Base-by-base conservation (phyloP, 176 grass and related monocot species). In the Ensete ventricosum region DNA sequence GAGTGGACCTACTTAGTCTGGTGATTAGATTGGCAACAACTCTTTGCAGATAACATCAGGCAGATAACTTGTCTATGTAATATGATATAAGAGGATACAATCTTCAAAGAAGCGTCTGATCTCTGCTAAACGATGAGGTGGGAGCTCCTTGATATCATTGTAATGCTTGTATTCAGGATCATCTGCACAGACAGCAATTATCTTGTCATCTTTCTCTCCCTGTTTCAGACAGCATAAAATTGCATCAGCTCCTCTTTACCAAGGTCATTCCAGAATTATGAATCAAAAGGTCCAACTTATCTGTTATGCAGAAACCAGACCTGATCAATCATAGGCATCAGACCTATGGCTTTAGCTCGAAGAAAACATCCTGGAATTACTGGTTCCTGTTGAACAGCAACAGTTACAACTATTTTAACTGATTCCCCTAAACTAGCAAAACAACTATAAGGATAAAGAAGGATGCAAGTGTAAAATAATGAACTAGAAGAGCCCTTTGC, bases 301-400 rank as follows among this genome's bases (percentile, higher is more conserved):
- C 34, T 43, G 3, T 1, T 63, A 73, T 54, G 9, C 48, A 73
- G 60, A 73, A 64, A 64, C 54, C 11, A 27, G 54, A 96, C 92
- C 86, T 98, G 95, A 85, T 98, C 95, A 64, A 99, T 99, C 95
- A 99, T 99, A 76, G 95, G 95, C 95, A 99, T 99, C 51, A 94
- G 73, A 43, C 90, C 95, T 9, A 99, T 94, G 54, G 95, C 95
- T 73, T 94, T 94, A 13, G 95, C 95, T 25, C 95, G 83, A 27
- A 99, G 88, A 63, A 99, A 99, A 78, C 90, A 89, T 11, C 95
- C 95, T 71, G 95, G 95, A 7, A 99, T 77, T 66, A 99, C 95
- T 22, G 95, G 90, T 78, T 99, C 95, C 95, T 98, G 82, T 62
- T 78, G 1, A 73, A 80, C 57, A 64, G 21, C 2, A 64, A 53